These are phyloP conservation scores for Yamadazyma laniorum DNA, from an alignment of 805 yeast genomes.

Conservation along the genomic window DNA sequence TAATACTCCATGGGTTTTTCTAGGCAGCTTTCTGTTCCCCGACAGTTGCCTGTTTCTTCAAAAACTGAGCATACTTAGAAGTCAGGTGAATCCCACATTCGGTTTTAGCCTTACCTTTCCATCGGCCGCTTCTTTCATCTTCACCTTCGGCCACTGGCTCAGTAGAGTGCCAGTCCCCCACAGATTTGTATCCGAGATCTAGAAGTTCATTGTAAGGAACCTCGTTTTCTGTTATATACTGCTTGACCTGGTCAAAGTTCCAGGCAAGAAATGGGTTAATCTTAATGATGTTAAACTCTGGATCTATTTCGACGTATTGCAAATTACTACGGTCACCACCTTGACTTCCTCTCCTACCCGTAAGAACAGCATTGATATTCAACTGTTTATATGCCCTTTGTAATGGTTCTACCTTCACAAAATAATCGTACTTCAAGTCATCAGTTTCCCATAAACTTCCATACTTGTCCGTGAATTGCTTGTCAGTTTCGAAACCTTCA, in stretches of 20 bases:
- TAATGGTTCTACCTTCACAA: slow-evolving; percentile 91
- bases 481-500: slow-evolving; percentile 48
- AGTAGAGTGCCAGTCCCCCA: slow-evolving; percentile 96
- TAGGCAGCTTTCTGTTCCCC: slow-evolving; percentile 3
- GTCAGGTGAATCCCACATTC: slow-evolving; percentile 95
- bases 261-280: slow-evolving; percentile 87
- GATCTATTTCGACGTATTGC: slow-evolving; percentile 75
- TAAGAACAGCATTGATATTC: slow-evolving; percentile 77
- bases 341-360: slow-evolving; percentile 88
- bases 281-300: slow-evolving; percentile 66
- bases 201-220: slow-evolving; percentile 87
- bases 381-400: slow-evolving; percentile 77
- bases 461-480: slow-evolving; percentile 61
- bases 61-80: slow-evolving; percentile 64
- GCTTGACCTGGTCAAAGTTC: slow-evolving; percentile 70
- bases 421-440: slow-evolving; percentile 76
- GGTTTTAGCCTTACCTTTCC: slow-evolving; percentile 90
- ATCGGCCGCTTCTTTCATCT: slow-evolving; percentile 95
- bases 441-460: slow-evolving; percentile 85
- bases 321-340: slow-evolving; percentile 78
- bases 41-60: slow-evolving; percentile 18
- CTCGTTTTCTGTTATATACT: slow-evolving; percentile 62
- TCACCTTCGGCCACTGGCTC: slow-evolving; percentile 86
- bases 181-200: slow-evolving; percentile 83
- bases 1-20: no score